Base-by-base conservation (phyloP, 2,329 filamentous ascomycete genomes). In the Coniochaeta ligniaria region DNA sequence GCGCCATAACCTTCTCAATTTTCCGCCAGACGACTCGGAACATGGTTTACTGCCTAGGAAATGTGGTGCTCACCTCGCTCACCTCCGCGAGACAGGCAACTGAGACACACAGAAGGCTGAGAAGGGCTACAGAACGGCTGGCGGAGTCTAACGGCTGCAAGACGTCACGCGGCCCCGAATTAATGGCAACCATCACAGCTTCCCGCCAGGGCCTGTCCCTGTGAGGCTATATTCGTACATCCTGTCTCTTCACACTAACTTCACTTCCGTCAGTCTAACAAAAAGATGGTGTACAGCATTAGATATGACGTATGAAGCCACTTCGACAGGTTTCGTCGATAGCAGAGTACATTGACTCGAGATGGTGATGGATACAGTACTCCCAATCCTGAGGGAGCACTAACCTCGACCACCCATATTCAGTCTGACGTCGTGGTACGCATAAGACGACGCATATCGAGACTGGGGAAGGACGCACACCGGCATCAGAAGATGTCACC, bases 151-250 rank as follows among this genome's bases (percentile, higher is more conserved):
- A 59, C 55, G 38, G 60, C 58, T 61, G 60, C 56, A 63, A 59
- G 33, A 60, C 61, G 61, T 65, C 63, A 65, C 63, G 63, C 60
- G 63, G 59, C 58, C 54, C 59, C 55, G 31, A 57, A 60, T 54
- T 60, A 45, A 54, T 52, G 26, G 47, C 47, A 52, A 52, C 47
- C 47, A 28, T 31, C 24, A 57, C 35, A 43, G 57, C 28, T 58
- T 36, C 59, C 35, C 59, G 57, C 61, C 59, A 38, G 60, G 50
- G 45, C 55, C 52, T 31, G 47, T 52, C 26, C 52, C 50, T 33
- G 54, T 35, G 33, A 35, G 31, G 31, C 43, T 36, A n/a, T n/a
- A n/a, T n/a, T n/a, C n/a, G 17, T 20, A 26, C 38, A 14, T 41
- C 61, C 31, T 35, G 33, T 38, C 43, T 43, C 45, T 17, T 54